These are phyloP conservation scores for Inga oerstediana DNA, from an alignment of 306 rosid species.

Conservation along the genomic window DNA sequence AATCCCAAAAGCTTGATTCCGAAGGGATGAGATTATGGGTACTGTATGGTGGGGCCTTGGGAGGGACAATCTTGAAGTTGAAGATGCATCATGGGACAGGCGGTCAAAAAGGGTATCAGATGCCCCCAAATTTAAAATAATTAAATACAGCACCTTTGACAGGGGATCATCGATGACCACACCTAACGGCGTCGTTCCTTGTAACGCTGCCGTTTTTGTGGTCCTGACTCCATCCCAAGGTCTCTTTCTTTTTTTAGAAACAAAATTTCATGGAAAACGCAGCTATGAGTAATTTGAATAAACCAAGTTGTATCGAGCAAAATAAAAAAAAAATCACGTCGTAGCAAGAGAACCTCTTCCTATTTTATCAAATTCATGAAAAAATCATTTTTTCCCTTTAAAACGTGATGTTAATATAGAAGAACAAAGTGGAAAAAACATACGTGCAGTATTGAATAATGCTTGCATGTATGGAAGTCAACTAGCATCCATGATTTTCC, in stretches of 20 bases:
- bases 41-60: neutral
- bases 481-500: too few species aligned
- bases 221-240: neutral
- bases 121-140: conserved; percentile 22
- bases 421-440: too few species aligned
- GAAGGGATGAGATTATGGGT: neutral
- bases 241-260: neutral
- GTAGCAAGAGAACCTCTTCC: too few species aligned
- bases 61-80: conserved; percentile 39
- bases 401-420: too few species aligned
- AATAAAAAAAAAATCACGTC: too few species aligned
- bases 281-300: neutral
- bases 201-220: neutral
- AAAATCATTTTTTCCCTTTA: too few species aligned
- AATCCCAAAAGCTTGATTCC: too few species aligned
- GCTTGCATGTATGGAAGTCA: too few species aligned
- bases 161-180: neutral
- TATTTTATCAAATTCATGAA: too few species aligned
- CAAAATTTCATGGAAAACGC: neutral
- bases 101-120: neutral
- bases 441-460: too few species aligned
- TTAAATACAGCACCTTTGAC: neutral
- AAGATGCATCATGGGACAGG: too few species aligned
- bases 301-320: too few species aligned
- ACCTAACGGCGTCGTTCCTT: neutral